phyloP scores from a whole-genome alignment of 2,329 filamentous ascomycete species.

The Cladosporium sp. region DNA sequence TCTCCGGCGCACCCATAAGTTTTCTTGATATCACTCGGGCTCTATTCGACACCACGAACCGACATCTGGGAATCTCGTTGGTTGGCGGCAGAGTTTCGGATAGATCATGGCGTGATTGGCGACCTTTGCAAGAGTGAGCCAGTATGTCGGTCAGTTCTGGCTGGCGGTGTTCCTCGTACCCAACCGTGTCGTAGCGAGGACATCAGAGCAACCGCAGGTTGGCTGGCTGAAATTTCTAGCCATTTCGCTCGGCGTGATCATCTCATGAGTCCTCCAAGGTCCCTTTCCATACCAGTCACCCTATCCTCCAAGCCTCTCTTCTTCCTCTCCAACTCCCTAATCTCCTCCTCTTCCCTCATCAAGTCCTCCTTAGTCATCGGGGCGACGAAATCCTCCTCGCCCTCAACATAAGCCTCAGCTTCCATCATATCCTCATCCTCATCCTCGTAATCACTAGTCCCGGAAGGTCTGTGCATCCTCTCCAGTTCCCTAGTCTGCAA shows the following conservation, averaged over 20 bases:
- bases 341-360: slow-evolving; percentile 63
- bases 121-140: too few relatives aligned
- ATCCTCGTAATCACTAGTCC: slow-evolving; percentile 27
- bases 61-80: too few relatives aligned
- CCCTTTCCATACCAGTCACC: slow-evolving; percentile 63
- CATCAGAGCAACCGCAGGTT: too few relatives aligned
- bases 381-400: slow-evolving; percentile 23
- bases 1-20: too few relatives aligned
- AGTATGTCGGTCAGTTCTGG: too few relatives aligned
- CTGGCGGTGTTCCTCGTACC: too few relatives aligned
- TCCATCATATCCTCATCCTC: slow-evolving; percentile 50
- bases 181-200: too few relatives aligned
- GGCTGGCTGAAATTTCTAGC: too few relatives aligned
- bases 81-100: too few relatives aligned
- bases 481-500: slow-evolving; percentile 71
- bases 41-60: too few relatives aligned
- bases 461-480: slow-evolving; percentile 57
- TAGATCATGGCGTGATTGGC: too few relatives aligned
- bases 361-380: slow-evolving; percentile 65
- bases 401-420: slow-evolving; percentile 40
- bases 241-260: slow-evolving; percentile 28
- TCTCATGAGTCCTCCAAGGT: slow-evolving; percentile 58
- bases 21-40: too few relatives aligned
- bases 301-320: slow-evolving; percentile 59
- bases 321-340: slow-evolving; percentile 58